Base-by-base conservation (phyloP, 257 asterid species). In the Nicotiana obtusifolia region DNA sequence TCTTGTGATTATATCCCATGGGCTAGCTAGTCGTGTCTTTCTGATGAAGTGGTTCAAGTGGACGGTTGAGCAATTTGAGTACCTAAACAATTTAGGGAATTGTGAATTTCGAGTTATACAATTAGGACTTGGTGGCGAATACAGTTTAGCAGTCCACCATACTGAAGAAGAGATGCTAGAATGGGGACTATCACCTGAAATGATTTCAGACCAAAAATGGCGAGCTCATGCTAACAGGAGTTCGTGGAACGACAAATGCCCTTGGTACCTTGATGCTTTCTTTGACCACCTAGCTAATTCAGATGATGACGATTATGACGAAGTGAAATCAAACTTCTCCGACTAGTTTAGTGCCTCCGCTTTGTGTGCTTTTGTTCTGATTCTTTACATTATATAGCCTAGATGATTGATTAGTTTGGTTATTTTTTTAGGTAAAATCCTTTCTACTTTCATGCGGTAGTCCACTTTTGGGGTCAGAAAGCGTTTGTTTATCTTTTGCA, bases 41-140 rank as follows among this genome's bases (percentile, higher is more conserved):
- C 83, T 84, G 28, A 84, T 84, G 87, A 84, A 81, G 56, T 84
- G 87, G 87, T 84, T 84, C 64, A 81, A 67, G 53, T 84, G 87
- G 87, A 81, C 83, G 7, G 85, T 82, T 17, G 80, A 84, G 62
- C 87, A 84, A 56, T 84, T 81, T 31, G 87, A 84, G 82, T 82
- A 73, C 19, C 33, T 81, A 49, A 81, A 49, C 44, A 76, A 54
- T 71, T 52, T 84, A 20, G 82, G 81, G 9, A 84, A 84, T 80
- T 78, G 85, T 31, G 87, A 82, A 83, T 69, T 81, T 52, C 78
- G 85, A 35, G 67, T 84, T 52, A 69, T 84, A 73, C 85, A 84
- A 82, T 62, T 84, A 49, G 87, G 87, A 17, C 17, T 24, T 8
- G 83, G 87, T 47, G 87, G 87, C 3, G 87, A 84, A 47, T 84